phyloP scores from a whole-genome alignment of 768 basidiomycete species.

The Harrya chromipes region DNA sequence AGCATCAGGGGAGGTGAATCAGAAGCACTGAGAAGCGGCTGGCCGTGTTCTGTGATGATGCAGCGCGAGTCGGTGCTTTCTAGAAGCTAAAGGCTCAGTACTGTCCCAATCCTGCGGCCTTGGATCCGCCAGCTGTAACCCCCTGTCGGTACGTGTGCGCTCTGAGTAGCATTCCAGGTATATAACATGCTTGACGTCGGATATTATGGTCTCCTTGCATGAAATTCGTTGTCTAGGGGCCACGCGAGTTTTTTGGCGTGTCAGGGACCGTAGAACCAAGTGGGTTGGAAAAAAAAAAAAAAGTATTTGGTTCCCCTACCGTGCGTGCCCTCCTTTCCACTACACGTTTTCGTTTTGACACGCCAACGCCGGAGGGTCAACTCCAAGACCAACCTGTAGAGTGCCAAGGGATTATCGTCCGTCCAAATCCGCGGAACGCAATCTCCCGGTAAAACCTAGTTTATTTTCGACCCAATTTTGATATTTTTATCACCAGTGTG shows the following conservation, averaged over 20 bases:
- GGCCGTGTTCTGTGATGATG: conserved; percentile 16
- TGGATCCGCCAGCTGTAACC: conserved; percentile 23
- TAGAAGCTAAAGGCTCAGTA: conserved; percentile 10
- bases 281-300: conserved; percentile 1
- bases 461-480: background rate
- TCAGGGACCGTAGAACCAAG: conserved; percentile 5
- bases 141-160: conserved; percentile 17
- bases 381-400: background rate
- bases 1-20: conserved; percentile 30
- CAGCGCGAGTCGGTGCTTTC: conserved; percentile 12
- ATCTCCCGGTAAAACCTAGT: conserved; percentile 8
- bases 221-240: conserved; percentile 17
- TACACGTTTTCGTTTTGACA: background rate
- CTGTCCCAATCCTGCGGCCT: conserved; percentile 1
- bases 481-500: conserved; percentile 1
- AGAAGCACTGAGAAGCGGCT: conserved; percentile 19
- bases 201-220: conserved; percentile 20
- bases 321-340: conserved; percentile 11
- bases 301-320: conserved; percentile 1
- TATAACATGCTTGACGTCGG: conserved; percentile 14
- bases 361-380: conserved; percentile 2
- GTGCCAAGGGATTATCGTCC: conserved; percentile 7
- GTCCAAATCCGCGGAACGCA: conserved; percentile 22
- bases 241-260: conserved; percentile 19
- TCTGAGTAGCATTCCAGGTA: conserved; percentile 7